Base-by-base conservation (phyloP, 176 grass and related monocot species). In the Lolium multiflorum region DNA sequence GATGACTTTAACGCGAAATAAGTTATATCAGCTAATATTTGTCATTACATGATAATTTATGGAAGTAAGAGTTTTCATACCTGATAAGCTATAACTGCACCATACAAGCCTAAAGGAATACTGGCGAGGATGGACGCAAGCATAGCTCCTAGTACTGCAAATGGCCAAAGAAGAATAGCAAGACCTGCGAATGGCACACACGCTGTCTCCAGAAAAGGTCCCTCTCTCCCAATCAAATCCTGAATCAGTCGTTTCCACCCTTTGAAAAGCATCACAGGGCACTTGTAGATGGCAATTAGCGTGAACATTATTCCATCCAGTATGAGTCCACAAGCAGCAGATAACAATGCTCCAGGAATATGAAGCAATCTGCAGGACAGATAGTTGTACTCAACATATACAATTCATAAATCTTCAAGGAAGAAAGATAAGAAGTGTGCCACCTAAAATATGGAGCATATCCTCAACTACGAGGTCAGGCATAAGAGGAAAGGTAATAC, bases 101-200 rank as follows among this genome's bases (percentile, higher is more conserved):
- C 94, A 91, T 85, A 99, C 76, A 90, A 76, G 25, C 97, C 97
- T 77, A 99, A 88, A 88, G 92, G 94, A 78, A 94, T 38, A 87
- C 94, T 96, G 26, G 97, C 91, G n/a, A 99, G 70, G 21, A 94
- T 88, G 47, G 94, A 92, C 7, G 93, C 90, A 14, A 90, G 70
- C 76, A 96, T 64, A 65, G 93, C 84, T 75, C 97, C 97, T 26
- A 91, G 61, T 70, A 99, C 97, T 35, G 93, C 94, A 77, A 96
- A 92, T 52, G 97, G 97, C 97, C 97, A 99, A 39, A 99, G 91
- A 79, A 99, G 84, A 87, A 99, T 96, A 72, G 92, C 97, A 64
- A 99, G 90, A 89, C 97, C 97, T 57, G 97, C 97, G 67, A 99
- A 90, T 44, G 97, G 97, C 63, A 99, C 97, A 77, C 97, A 99